phyloP scores from a whole-genome alignment of 495 filamentous ascomycete species.

The Apodospora peruviana region DNA sequence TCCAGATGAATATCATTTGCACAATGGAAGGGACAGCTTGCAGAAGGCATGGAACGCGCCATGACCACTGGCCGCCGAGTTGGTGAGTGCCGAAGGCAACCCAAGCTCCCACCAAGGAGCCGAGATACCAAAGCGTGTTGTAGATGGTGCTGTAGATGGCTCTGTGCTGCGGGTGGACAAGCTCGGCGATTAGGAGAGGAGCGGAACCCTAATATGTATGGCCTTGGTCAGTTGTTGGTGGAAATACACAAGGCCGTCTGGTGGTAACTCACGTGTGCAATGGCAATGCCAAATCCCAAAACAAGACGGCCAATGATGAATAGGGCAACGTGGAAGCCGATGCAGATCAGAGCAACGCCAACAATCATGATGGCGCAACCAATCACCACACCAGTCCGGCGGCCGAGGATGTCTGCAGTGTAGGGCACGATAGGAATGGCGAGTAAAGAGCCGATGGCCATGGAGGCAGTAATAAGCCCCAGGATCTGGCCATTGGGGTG shows the following conservation, averaged over 20 bases:
- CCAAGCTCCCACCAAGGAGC: conserved; percentile 44
- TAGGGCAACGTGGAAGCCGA: conserved; percentile 39
- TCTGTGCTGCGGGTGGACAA: conserved; percentile 53
- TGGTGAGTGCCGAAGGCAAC: conserved; percentile 44
- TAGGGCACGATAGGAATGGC: conserved; percentile 43
- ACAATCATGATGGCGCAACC: conserved; percentile 32
- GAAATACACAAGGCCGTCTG: not conserved
- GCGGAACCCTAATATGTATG: conserved; percentile 39
- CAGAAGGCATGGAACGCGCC: conserved; percentile 22
- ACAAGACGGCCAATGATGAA: conserved; percentile 60
- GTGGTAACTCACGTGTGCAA: conserved; percentile 36
- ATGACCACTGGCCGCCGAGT: conserved; percentile 46
- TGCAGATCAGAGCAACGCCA: conserved; percentile 45
- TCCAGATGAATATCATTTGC: conserved; percentile 41
- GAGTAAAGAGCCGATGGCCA: conserved; percentile 47
- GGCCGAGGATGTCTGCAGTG: conserved; percentile 35
- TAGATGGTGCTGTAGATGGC: conserved; percentile 34
- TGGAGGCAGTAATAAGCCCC: conserved; percentile 51
- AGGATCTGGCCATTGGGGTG: conserved; percentile 17
- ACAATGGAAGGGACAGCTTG: conserved; percentile 39
- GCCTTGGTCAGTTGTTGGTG: not conserved
- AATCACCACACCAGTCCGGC: conserved; percentile 37
- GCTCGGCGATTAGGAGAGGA: conserved; percentile 56
- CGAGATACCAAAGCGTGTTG: conserved; percentile 24
- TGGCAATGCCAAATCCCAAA: conserved; percentile 56